A percentile compares a stretch with the other conserved stretches of the same genome.
phyloP scores from a whole-genome alignment of 805 yeast genomes.

The Dipodascus albidus region DNA sequence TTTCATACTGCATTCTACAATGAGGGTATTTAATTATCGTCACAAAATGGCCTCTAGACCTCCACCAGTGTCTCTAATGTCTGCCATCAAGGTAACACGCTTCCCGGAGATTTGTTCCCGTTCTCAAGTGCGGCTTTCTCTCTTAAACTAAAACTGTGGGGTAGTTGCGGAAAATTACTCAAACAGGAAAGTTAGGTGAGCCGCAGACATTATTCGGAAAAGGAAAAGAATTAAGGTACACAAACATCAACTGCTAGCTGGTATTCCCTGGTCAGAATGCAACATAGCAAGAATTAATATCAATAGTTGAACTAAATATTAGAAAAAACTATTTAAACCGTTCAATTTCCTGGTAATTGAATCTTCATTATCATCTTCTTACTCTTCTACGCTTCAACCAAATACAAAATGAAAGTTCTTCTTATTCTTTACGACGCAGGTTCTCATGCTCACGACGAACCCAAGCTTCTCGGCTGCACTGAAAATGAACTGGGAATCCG shows the following conservation, averaged over 20 bases:
- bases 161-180: background rate
- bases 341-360: too few species aligned
- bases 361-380: too few species aligned
- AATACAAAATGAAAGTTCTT: constrained; percentile 30
- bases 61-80: background rate
- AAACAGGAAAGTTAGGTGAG: background rate
- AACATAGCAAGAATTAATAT: too few species aligned
- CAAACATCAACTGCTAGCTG: background rate
- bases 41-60: too few species aligned
- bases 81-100: background rate
- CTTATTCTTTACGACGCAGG: constrained; percentile 50
- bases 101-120: background rate
- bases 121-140: background rate
- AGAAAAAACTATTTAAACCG: background rate
- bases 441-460: constrained; percentile 46
- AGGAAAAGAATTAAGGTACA: background rate
- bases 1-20: background rate
- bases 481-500: constrained; percentile 70
- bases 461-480: constrained; percentile 53
- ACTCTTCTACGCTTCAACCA: background rate
- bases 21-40: too few species aligned
- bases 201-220: background rate
- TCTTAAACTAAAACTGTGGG: background rate
- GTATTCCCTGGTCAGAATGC: too few species aligned
- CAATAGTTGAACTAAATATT: too few species aligned